Percentiles rank a stretch among this genome's conserved stretches.
Conservation (phyloP, 2,329 filamentous ascomycete genomes). For the Bimuria novae-zelandiae region DNA sequence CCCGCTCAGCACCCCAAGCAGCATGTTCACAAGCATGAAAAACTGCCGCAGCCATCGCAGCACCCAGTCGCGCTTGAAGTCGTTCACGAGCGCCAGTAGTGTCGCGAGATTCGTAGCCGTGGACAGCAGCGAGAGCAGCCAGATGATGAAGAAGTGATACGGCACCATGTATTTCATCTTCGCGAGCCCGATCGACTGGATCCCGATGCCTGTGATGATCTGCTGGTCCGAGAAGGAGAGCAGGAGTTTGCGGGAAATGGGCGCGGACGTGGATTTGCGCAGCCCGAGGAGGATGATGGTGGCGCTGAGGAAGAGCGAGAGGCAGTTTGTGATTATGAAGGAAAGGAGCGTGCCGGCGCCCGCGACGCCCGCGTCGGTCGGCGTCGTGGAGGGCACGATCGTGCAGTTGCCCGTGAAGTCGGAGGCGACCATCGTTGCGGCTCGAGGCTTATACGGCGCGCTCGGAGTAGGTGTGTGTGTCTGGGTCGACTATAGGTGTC, state of each 20-base stretch:
- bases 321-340: constrained; percentile 66
- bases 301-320: constrained; percentile 61
- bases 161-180: constrained; percentile 63
- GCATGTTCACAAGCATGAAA: constrained; percentile 69
- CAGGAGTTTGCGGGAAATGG: constrained; percentile 66
- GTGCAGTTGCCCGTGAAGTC: constrained; percentile 45
- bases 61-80: constrained; percentile 70
- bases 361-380: constrained; percentile 63
- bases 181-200: constrained; percentile 66
- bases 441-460: background rate
- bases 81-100: constrained; percentile 66
- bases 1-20: constrained; percentile 61
- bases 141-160: constrained; percentile 74
- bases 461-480: background rate
- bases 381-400: constrained; percentile 49
- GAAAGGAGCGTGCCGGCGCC: constrained; percentile 66
- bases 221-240: constrained; percentile 70
- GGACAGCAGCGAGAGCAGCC: constrained; percentile 68
- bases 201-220: constrained; percentile 70
- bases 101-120: constrained; percentile 69
- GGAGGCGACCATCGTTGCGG: constrained; percentile 19
- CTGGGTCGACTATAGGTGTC: no score
- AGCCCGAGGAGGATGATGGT: constrained; percentile 62
- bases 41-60: constrained; percentile 68
- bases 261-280: constrained; percentile 52